A percentile compares a stretch with the other conserved stretches of the same genome.
Evolutionary conservation across 352 stramenopile species (phyloP).

Genomic region (Pythium rhizo-oryzae): DNA sequence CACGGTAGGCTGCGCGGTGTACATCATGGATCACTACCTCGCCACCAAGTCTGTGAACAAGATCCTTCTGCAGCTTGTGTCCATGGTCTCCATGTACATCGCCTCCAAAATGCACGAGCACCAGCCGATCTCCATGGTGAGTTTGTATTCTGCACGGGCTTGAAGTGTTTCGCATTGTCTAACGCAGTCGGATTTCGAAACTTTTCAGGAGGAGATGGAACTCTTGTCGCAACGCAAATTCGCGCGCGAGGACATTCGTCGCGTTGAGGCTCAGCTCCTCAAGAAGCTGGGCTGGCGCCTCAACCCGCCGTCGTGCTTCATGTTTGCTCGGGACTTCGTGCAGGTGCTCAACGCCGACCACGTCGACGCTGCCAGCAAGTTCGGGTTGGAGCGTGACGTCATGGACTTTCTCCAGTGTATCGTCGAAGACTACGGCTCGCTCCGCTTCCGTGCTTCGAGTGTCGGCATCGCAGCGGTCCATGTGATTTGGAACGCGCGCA

Average conservation of each 20-base stretch:
- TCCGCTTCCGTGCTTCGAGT: constrained; percentile 41
- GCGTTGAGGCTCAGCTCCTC: constrained; percentile 41
- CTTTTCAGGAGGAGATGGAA: constrained; percentile 49
- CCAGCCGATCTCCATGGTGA: constrained; percentile 52
- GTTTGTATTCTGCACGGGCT: background rate
- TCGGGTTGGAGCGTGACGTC: constrained; percentile 29
- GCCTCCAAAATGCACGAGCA: constrained; percentile 60
- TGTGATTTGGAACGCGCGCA: constrained; percentile 40
- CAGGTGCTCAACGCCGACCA: constrained; percentile 25
- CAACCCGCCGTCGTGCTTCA: constrained; percentile 41
- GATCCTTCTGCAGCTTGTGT: constrained; percentile 55
- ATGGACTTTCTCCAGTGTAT: constrained; percentile 38
- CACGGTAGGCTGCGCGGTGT: constrained; percentile 46
- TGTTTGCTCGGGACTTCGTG: constrained; percentile 48
- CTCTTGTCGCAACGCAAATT: constrained; percentile 52
- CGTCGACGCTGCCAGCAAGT: constrained; percentile 11
- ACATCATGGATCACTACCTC: constrained; percentile 55
- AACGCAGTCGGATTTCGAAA: constrained; percentile 2
- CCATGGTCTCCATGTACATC: constrained; percentile 53
- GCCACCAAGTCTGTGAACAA: constrained; percentile 49
- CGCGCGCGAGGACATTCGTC: constrained; percentile 39
- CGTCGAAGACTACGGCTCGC: constrained; percentile 31
- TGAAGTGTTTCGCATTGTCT: constrained; percentile 9
- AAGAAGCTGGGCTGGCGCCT: constrained; percentile 40
- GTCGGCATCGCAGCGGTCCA: constrained; percentile 43